Base-by-base conservation (phyloP, 306 rosid genomes). In the Acacia acuminata region DNA sequence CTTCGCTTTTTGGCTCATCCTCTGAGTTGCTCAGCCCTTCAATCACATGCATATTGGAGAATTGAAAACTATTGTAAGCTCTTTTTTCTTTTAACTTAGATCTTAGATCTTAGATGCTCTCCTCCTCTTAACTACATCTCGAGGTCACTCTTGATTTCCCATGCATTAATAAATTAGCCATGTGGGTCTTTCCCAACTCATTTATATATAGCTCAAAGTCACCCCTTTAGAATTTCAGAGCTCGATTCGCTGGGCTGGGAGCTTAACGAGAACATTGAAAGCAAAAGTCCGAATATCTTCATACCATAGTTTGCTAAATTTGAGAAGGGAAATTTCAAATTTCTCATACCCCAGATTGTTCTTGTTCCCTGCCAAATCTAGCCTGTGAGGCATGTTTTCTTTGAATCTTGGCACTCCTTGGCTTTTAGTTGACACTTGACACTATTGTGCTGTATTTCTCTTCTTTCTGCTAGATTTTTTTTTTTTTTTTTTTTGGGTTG, bases 121-220 rank as follows among this genome's bases (percentile, higher is more conserved):
- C 77, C 14, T 53, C 8, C 56, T 61, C 82, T 40, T 19, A 44
- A 61, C 72, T 78, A 83, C 51, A 60, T 74, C 44, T 67, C 12
- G 2, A 67, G 71, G 40, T 74, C 60, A 81, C 15, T 77, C 30
- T 68, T 50, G 16, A 2, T 51, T 64, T 82, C 42, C 53, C 10
- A n/a, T 43, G 65, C 68, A 75, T 81, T 64, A 22, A 82, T 73
- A 77, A 45, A 78, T 81, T 64, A 36, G 50, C 44, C 91, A 76
- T 88, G 91, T 86, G 90, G 83, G 72, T 89, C 79, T 65, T 66
- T 24, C 44, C 72, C 72, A 76, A 81, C 82, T 81, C 79, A 73
- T 44, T 84, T 53, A 56, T 84, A 50, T 83, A 38, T 77, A 43
- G 70, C 43, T 82, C 73, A 77, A 70, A 38, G 48, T 83, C 36